These are phyloP conservation scores for Leccinum griseonigrum DNA, from an alignment of 1,284 basidiomycete genomes.

Conservation along the genomic window DNA sequence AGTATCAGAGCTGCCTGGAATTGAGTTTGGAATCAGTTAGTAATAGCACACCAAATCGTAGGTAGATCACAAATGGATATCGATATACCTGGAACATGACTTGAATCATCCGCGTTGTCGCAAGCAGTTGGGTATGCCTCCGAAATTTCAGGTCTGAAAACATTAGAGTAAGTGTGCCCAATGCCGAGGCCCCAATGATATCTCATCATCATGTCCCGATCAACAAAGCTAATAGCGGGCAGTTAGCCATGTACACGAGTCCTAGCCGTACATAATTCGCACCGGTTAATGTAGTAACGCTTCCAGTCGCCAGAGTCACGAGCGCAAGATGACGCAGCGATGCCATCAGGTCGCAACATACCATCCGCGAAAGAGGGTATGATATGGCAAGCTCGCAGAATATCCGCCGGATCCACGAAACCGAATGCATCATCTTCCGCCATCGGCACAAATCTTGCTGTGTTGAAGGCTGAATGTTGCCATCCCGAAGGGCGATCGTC, in stretches of 20 bases:
- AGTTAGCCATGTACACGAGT: neutral
- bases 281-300: neutral
- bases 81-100: neutral
- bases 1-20: neutral
- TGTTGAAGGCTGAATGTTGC: neutral
- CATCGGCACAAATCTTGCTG: neutral
- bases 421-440: neutral
- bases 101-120: neutral
- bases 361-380: neutral
- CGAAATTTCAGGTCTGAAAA: neutral
- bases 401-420: neutral
- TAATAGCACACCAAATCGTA: neutral
- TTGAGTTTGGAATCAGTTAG: neutral
- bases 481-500: neutral
- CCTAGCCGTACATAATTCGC: neutral
- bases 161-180: neutral
- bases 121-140: neutral
- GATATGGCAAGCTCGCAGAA: neutral
- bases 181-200: neutral
- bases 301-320: neutral
- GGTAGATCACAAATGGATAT: neutral
- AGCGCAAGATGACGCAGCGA: neutral
- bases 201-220: neutral
- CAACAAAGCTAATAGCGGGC: neutral
- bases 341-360: neutral